These are phyloP conservation scores for Adenanthera pavonina DNA, from an alignment of 306 rosid species.

Conservation along the genomic window DNA sequence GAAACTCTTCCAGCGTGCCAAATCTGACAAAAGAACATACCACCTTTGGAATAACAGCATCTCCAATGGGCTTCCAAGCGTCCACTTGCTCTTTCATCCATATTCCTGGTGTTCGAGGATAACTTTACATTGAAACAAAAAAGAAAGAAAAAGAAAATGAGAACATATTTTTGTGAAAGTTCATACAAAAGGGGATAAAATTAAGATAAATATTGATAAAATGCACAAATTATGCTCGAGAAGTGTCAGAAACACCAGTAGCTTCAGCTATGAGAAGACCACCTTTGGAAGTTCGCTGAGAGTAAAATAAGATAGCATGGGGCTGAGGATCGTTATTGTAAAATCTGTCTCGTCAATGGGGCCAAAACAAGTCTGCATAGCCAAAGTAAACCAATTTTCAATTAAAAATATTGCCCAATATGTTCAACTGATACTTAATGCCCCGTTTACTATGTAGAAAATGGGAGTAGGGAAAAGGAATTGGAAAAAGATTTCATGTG, in stretches of 20 bases:
- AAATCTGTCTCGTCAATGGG: slow-evolving; percentile 51
- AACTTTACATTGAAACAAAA: slow-evolving; percentile 1
- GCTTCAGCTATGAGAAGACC: slow-evolving; percentile 64
- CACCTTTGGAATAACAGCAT: slow-evolving; percentile 65
- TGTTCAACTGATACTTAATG: neutral
- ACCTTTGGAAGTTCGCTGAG: slow-evolving; percentile 59
- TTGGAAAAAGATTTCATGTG: too few relatives aligned
- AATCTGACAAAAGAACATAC: slow-evolving; percentile 63
- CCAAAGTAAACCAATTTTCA: neutral
- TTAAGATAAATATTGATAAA: neutral
- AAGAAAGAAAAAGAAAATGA: neutral
- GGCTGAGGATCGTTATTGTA: slow-evolving; percentile 54
- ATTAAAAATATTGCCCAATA: neutral
- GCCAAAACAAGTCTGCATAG: slow-evolving; percentile 52
- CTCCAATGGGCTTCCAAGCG: slow-evolving; percentile 59
- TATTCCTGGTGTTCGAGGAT: slow-evolving; percentile 46
- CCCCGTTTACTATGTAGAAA: too few relatives aligned
- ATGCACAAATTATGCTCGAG: slow-evolving; percentile 48
- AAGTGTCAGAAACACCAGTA: slow-evolving; percentile 59
- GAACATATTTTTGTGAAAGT: too few relatives aligned
- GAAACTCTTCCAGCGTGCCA: slow-evolving; percentile 63
- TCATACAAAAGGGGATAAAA: too few relatives aligned
- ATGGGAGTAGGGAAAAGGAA: too few relatives aligned
- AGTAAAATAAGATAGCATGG: slow-evolving; percentile 62
- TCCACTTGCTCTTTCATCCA: slow-evolving; percentile 64